Evolutionary conservation across 129 eudicot genomes (phyloP).

Genomic region (Centella asiatica): DNA sequence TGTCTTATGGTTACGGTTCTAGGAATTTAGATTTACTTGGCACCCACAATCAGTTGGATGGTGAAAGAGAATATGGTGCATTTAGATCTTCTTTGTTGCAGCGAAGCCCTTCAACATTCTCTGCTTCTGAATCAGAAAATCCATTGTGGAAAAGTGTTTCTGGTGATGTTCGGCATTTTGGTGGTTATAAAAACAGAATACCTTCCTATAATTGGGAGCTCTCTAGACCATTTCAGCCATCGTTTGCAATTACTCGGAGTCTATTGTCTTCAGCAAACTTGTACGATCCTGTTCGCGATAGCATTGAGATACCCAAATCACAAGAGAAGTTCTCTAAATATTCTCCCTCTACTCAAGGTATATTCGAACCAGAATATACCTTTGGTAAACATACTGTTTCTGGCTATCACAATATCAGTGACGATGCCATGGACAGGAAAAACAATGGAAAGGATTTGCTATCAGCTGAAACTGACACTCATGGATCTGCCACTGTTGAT

Average conservation of each 20-base stretch:
- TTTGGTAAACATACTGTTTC: constrained; percentile 23
- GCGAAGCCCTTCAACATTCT: constrained; percentile 12
- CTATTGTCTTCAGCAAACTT: constrained; percentile 31
- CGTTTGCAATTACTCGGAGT: constrained; percentile 35
- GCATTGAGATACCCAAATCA: constrained; percentile 34
- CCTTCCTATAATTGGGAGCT: constrained; percentile 64
- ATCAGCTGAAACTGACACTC: constrained; percentile 12
- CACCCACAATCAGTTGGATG: constrained; percentile 15
- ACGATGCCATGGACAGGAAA: constrained; percentile 13
- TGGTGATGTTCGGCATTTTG: constrained; percentile 9
- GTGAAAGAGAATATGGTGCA: constrained; percentile 21
- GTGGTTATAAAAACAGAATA: constrained; percentile 21
- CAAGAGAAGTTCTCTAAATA: constrained; percentile 23
- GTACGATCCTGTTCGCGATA: constrained; percentile 52
- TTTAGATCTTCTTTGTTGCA: constrained; percentile 21
- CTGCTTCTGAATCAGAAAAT: constrained; percentile 34
- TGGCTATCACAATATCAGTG: constrained; percentile 21
- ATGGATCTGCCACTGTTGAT: constrained; percentile 17
- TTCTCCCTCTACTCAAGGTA: constrained; percentile 29
- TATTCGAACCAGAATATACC: constrained; percentile 19
- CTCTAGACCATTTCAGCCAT: constrained; percentile 63
- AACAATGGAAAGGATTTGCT: constrained; percentile 19
- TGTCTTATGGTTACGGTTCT: constrained; percentile 30
- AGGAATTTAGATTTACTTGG: constrained; percentile 27
- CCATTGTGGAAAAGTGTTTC: constrained; percentile 8